phyloP scores from a whole-genome alignment of 768 basidiomycete species.

The Russula lepida region DNA sequence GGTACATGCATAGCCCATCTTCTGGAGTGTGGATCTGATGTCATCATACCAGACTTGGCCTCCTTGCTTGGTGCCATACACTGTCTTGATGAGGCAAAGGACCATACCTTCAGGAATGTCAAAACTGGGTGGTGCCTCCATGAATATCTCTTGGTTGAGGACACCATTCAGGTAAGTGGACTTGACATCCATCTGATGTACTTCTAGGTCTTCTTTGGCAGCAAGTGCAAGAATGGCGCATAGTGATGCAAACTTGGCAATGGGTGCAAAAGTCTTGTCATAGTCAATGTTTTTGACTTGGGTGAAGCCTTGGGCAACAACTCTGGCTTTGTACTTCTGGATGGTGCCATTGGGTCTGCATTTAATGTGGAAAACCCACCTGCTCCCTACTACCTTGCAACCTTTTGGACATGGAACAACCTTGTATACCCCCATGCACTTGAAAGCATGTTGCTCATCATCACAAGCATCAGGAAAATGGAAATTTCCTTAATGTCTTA shows the following conservation, averaged over 20 bases:
- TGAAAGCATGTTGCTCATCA: not conserved
- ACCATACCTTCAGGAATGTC: not conserved
- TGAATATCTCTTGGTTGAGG: not conserved
- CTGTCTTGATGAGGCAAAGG: not conserved
- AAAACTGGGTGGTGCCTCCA: not conserved
- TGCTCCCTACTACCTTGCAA: not conserved
- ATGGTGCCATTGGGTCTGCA: slow-evolving; percentile 25
- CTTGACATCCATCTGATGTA: not conserved
- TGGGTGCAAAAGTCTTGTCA: not conserved
- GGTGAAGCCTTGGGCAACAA: slow-evolving; percentile 33
- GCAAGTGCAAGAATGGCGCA: not conserved
- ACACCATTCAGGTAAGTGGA: not conserved
- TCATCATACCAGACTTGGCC: too few relatives aligned
- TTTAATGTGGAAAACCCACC: slow-evolving; percentile 22
- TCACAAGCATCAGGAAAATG: too few relatives aligned
- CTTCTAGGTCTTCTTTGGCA: not conserved
- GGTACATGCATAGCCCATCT: not conserved
- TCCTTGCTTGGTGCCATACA: not conserved
- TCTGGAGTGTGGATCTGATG: not conserved
- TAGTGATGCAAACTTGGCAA: too few relatives aligned
- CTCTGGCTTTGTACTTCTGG: slow-evolving; percentile 29
- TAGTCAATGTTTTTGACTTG: slow-evolving; percentile 32
- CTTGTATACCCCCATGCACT: not conserved
- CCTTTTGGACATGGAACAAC: not conserved
- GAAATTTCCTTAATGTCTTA: too few relatives aligned